These are phyloP conservation scores for Candida smagusa DNA, from an alignment of 1,139 yeast species.

Conservation along the genomic window DNA sequence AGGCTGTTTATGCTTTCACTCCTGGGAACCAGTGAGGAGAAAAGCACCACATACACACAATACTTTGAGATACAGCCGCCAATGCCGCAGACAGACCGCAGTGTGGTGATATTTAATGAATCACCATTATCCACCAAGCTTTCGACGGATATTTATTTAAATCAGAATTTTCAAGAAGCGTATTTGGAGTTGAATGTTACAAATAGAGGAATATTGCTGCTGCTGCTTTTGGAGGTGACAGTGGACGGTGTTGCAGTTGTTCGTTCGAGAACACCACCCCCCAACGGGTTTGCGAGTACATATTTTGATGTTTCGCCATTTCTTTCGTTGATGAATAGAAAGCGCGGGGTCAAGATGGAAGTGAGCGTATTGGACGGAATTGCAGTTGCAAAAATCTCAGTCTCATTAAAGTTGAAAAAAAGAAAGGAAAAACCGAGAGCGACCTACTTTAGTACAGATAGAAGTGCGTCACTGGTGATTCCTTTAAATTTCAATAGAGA, in stretches of 20 bases:
- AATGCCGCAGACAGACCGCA: constrained; percentile 1
- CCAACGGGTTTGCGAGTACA: constrained; percentile 2
- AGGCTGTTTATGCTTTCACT: constrained; percentile 1
- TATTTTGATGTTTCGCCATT: constrained; percentile 5
- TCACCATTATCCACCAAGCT: constrained; percentile 3
- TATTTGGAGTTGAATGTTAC: constrained; percentile 5
- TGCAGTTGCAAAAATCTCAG: constrained; percentile 5
- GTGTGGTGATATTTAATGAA: constrained; percentile 1
- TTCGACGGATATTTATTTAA: constrained; percentile 1
- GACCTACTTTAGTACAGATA: constrained; percentile 6
- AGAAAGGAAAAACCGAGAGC: constrained; percentile 7
- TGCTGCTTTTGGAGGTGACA: constrained; percentile 7
- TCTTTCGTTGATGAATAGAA: constrained; percentile 5
- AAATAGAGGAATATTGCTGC: constrained; percentile 4
- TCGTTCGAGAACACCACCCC: constrained; percentile 5
- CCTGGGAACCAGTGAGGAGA: neutral
- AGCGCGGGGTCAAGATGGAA: constrained; percentile 2
- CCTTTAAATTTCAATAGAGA: constrained; percentile 1
- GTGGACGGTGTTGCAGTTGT: constrained; percentile 8
- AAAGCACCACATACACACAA: neutral
- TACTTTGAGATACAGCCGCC: constrained; percentile 5
- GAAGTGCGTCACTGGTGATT: constrained; percentile 3
- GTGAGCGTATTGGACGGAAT: constrained; percentile 6
- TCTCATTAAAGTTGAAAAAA: constrained; percentile 3
- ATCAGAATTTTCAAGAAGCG: constrained; percentile 6